Evolutionary conservation across 2,329 filamentous ascomycete genomes (phyloP), one percentile per base, ranked within the genome.

Genomic region (Cladosporium sp.): DNA sequence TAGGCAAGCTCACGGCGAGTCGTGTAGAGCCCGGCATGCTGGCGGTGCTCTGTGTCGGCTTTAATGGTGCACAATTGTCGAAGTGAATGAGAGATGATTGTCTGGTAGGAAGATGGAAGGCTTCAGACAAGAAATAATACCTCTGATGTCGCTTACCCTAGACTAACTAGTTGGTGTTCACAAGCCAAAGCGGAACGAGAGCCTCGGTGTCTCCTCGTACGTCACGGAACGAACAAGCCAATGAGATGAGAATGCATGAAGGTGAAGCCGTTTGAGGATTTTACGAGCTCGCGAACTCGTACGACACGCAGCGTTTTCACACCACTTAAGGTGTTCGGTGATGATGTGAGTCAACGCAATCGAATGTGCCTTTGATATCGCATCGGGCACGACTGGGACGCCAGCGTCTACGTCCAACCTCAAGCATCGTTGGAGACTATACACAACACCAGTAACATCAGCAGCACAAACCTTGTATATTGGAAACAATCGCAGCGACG

Each of bases 1-100:
- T 67, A 36, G 70, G 67, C 14, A 71, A 63, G 65, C 23, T 63
- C 49, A 63, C 60, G 32, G 60, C 25, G 49, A 63, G 48, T 46
- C 60, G 49, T 28, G 60, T 56, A 10, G 60, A 46, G 60, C 60
- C 60, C 30, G 60, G 60, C 60, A 63, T 63, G 14, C 54, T 46
- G 58, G 51, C 28, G 26, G 7, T 53, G 28, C 21, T 28, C 18
- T 53, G n/a, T 61, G 28, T 32, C 7, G 28, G 18, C n/a, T 3
- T 32, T 11, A n/a, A 32, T 30, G 26, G 14, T 14, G 51, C 51
- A 32, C 30, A 13, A 30, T 30, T 11, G 28, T 30, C 30, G 51
- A 32, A 3, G 28, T 21, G 28, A 18, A n/a, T 54, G 13, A 32
- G 28, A 21, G 3, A 21, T 13, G 18, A 30, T 32, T n/a, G 18